Evolutionary conservation across 2,329 filamentous ascomycete genomes (phyloP), one percentile per base, ranked within the genome.

Genomic region (Capronia epimyces): DNA sequence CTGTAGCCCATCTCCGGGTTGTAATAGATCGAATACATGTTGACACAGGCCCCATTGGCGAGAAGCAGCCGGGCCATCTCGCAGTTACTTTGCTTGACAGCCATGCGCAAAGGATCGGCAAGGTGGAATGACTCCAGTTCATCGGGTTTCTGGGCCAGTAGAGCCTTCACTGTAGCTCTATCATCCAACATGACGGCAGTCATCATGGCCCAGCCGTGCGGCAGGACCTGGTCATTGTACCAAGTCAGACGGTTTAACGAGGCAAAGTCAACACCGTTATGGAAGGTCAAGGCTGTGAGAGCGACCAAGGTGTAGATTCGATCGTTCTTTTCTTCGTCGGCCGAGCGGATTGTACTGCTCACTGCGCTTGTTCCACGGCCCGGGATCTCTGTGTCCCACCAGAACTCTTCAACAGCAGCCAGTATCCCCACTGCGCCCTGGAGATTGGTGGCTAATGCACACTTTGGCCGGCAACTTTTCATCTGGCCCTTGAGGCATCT

Each of bases 81-180:
- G 3, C 25, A 36, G 20, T 42, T 34, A 2, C 22, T 24, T 9
- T 27, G 15, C 16, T 27, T 49, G 13, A 43, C 20, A 3, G 46
- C 39, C 15, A 49, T 13, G 27, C 39, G 39, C n/a, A 49, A n/a
- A 21, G 46, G 46, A 34, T 49, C 46, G 21, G 46, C 15, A 24
- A 43, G 21, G 5, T 43, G 15, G n/a, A 34, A 16, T n/a, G 21
- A 34, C 18, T 22, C 21, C 29, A 20, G 9, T 13, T 15, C 13
- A n/a, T 34, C 22, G 21, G 46, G 25, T 22, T 36, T 13, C n/a
- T 15, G 27, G 13, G 41, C 29, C 22, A 49, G 27, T 8, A 49
- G 40, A 8, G 40, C n/a, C 31, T 43, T 15, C 10, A 49, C 40
- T 18, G 40, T 27, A 16, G 25, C 18, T 12, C 6, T 34, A 20